phyloP scores from a whole-genome alignment of 148 eudicot genomes.

The Cornus controversa region DNA sequence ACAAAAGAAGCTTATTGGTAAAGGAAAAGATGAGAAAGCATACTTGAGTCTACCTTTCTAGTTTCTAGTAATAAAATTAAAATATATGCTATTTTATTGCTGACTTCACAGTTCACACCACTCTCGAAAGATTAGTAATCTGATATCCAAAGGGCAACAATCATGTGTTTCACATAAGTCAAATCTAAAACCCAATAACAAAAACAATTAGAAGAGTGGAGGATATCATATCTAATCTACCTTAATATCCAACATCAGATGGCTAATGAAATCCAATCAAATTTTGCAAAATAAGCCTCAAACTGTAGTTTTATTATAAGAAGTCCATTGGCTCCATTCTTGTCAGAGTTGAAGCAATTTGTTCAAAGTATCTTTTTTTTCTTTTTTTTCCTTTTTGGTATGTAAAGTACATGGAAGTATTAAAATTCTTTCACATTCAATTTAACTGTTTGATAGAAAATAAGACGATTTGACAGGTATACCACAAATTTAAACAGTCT shows the following conservation, averaged over 20 bases:
- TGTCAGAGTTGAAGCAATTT: not conserved
- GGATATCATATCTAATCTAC: not conserved
- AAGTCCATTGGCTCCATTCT: not conserved
- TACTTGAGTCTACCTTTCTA: not conserved
- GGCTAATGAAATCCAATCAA: not conserved
- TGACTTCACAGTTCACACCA: not conserved
- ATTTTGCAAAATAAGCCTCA: not conserved
- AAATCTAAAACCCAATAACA: not conserved
- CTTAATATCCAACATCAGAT: not conserved
- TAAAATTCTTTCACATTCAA: not conserved
- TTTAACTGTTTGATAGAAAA: not conserved
- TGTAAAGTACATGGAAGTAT: too few species aligned
- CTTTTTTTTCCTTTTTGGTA: too few species aligned
- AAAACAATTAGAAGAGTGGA: too few species aligned
- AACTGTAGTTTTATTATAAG: not conserved
- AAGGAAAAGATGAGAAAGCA: not conserved
- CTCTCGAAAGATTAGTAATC: not conserved
- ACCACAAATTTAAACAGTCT: not conserved
- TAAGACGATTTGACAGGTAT: not conserved
- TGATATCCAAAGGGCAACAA: too few species aligned
- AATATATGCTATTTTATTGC: not conserved
- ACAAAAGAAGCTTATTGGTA: not conserved
- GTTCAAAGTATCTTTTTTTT: too few species aligned
- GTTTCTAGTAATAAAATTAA: too few species aligned
- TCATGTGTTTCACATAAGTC: not conserved